Evolutionary conservation across 2,329 filamentous ascomycete species (phyloP).

Genomic region (Botryotinia globosa): DNA sequence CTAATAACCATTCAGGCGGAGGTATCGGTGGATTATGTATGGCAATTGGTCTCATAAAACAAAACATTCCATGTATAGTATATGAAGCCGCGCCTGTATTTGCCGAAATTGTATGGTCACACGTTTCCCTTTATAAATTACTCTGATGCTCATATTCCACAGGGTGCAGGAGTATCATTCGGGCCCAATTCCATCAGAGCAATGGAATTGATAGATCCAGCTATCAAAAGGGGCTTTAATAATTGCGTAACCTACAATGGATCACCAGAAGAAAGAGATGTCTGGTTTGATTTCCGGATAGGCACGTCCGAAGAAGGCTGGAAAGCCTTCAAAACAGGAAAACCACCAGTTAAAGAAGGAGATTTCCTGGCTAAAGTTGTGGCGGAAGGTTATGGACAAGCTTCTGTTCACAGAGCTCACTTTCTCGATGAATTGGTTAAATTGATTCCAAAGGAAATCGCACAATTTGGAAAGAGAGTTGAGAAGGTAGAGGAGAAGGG

Average conservation of each 20-base stretch:
- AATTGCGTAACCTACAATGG: slow-evolving; percentile 32
- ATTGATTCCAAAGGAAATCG: slow-evolving; percentile 41
- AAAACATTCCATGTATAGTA: slow-evolving; percentile 34
- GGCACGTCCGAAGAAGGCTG: slow-evolving; percentile 31
- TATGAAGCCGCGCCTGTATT: slow-evolving; percentile 38
- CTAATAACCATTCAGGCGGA: slow-evolving; percentile 27
- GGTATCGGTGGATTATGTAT: slow-evolving; percentile 37
- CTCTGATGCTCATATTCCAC: not conserved
- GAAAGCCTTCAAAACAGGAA: slow-evolving; percentile 23
- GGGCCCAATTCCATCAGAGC: slow-evolving; percentile 36
- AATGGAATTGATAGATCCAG: slow-evolving; percentile 35
- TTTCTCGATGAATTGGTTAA: slow-evolving; percentile 38
- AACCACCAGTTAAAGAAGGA: slow-evolving; percentile 26
- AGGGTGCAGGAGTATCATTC: slow-evolving; percentile 36
- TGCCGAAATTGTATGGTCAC: slow-evolving; percentile 32
- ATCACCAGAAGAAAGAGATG: slow-evolving; percentile 28
- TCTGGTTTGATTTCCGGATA: slow-evolving; percentile 36
- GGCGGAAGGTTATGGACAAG: slow-evolving; percentile 31
- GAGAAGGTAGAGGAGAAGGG: slow-evolving; percentile 35
- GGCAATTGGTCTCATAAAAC: slow-evolving; percentile 35
- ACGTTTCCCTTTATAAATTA: not conserved
- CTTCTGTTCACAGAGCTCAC: slow-evolving; percentile 35
- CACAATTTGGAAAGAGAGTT: slow-evolving; percentile 40
- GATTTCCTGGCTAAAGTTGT: slow-evolving; percentile 25
- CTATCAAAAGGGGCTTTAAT: slow-evolving; percentile 32